Evolutionary conservation across 2,329 filamentous ascomycete genomes (phyloP).

Genomic region (Colletotrichum tamarilloi): DNA sequence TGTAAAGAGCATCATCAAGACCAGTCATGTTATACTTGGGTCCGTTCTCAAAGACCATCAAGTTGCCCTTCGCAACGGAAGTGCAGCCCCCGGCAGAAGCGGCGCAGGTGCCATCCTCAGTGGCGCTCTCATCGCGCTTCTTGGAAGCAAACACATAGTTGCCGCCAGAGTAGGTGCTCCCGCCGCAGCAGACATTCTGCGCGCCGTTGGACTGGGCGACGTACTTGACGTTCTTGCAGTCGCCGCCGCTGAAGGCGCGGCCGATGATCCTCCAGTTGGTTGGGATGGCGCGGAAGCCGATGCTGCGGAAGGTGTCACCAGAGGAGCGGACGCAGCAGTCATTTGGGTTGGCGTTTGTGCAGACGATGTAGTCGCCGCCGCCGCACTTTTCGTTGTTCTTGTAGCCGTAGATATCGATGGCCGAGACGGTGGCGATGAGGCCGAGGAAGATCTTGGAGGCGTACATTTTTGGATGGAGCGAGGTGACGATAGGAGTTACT

Average conservation of each 20-base stretch:
- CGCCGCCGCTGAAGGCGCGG: background rate
- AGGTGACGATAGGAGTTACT: too few species aligned
- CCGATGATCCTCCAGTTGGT: background rate
- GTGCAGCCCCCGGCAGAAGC: background rate
- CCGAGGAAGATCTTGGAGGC: background rate
- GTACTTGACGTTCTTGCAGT: background rate
- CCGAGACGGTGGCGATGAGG: background rate
- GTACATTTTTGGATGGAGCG: background rate
- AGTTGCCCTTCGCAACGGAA: background rate
- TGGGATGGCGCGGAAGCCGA: background rate
- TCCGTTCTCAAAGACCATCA: background rate
- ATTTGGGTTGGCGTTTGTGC: background rate
- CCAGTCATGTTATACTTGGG: background rate
- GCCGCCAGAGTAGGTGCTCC: background rate
- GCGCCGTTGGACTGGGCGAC: background rate
- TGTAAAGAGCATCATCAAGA: background rate
- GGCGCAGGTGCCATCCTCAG: background rate
- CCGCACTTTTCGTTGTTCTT: background rate
- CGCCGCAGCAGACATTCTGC: background rate
- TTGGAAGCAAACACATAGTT: background rate
- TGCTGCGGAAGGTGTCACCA: background rate
- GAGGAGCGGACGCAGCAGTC: background rate
- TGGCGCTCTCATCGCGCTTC: background rate
- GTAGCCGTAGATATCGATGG: background rate
- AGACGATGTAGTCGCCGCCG: background rate